Conservation (phyloP, 2,329 filamentous ascomycete genomes). For the Colletotrichum sp. region DNA sequence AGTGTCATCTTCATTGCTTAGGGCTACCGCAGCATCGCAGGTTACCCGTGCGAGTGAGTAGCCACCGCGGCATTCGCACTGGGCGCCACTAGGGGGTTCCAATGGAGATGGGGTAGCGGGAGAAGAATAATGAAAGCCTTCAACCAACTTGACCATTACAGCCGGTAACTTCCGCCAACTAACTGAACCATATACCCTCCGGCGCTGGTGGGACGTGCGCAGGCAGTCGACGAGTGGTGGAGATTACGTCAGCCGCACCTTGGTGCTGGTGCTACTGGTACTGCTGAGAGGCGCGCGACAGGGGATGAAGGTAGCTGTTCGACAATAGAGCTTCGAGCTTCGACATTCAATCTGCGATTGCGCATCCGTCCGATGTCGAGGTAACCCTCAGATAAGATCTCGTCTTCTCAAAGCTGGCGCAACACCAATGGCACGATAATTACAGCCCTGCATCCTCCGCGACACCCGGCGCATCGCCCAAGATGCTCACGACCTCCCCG, state of each 20-base stretch:
- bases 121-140: constrained; percentile 60
- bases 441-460: background rate
- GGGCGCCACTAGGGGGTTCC: constrained; percentile 65
- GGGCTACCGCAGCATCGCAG: constrained; percentile 66
- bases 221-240: too few relatives aligned
- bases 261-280: background rate
- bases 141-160: constrained; percentile 68
- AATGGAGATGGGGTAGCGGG: constrained; percentile 58
- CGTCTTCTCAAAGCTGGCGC: background rate
- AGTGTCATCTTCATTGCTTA: constrained; percentile 74
- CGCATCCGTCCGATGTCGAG: background rate
- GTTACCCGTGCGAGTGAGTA: constrained; percentile 71
- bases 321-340: background rate
- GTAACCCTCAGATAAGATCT: too few relatives aligned
- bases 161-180: constrained; percentile 35
- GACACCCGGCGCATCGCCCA: constrained; percentile 3
- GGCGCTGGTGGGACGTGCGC: background rate
- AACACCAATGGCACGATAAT: background rate
- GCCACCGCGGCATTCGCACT: constrained; percentile 72
- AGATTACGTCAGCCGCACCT: background rate
- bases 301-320: background rate
- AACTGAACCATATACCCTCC: background rate
- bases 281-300: background rate
- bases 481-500: constrained; percentile 67
- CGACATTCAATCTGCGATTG: background rate